Conservation (phyloP, 495 filamentous ascomycete species). For the Rostrohypoxylon terebratum region DNA sequence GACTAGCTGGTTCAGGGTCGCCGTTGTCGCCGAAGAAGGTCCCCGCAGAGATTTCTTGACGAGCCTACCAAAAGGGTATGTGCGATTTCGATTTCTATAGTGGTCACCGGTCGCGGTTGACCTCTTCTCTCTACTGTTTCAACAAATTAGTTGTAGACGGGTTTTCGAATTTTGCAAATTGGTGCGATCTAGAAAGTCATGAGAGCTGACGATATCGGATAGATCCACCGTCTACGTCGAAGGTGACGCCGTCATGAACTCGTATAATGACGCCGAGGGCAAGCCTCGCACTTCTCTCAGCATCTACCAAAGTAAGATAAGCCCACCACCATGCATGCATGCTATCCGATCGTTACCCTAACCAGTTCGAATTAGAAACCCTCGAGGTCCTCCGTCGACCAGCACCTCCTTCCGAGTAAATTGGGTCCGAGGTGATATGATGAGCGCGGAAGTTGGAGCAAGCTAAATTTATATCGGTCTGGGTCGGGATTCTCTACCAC, state of each 20-base stretch:
- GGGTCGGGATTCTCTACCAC: conserved; percentile 34
- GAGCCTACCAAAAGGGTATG: conserved; percentile 82
- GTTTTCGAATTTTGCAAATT: background rate
- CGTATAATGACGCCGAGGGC: conserved; percentile 73
- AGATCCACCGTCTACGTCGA: conserved; percentile 75
- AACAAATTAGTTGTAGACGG: background rate
- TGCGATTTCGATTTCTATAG: conserved; percentile 13
- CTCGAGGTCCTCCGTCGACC: conserved; percentile 71
- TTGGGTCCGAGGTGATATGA: background rate
- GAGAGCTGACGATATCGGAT: conserved; percentile 4
- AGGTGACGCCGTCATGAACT: conserved; percentile 72
- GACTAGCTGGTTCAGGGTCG: conserved; percentile 82
- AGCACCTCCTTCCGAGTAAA: conserved; percentile 21
- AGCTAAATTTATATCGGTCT: conserved; percentile 3
- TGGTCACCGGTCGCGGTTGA: background rate
- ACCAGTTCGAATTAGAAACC: conserved; percentile 55
- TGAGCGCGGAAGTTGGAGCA: conserved; percentile 10
- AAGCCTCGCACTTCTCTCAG: conserved; percentile 66
- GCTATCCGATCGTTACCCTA: background rate
- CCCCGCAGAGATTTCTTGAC: conserved; percentile 73
- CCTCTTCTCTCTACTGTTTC: background rate
- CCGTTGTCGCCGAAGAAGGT: conserved; percentile 70
- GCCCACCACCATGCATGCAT: background rate
- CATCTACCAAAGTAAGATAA: conserved; percentile 77
- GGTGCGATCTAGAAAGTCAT: background rate